These are phyloP conservation scores for Prunus salicina DNA, from an alignment of 306 rosid genomes.

Conservation along the genomic window DNA sequence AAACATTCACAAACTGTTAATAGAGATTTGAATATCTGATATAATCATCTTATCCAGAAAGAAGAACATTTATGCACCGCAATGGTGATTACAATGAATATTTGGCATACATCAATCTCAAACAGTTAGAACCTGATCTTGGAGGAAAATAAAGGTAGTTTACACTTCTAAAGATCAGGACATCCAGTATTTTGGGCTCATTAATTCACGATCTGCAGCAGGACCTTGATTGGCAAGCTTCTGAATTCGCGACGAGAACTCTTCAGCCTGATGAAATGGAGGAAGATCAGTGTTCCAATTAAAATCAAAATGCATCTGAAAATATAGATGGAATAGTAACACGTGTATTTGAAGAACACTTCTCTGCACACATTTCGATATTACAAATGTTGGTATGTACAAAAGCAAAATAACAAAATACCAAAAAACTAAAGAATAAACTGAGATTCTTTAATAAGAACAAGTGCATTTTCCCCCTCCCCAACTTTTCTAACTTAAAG, in stretches of 20 bases:
- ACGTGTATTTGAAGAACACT: neutral
- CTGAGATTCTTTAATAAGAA: no score
- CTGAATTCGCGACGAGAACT: conserved; percentile 86
- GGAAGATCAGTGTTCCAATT: conserved; percentile 26
- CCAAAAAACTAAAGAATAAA: no score
- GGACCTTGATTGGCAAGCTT: conserved; percentile 75
- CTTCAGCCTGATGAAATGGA: conserved; percentile 66
- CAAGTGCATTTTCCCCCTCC: no score
- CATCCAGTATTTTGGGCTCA: conserved; percentile 59
- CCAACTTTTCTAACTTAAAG: no score
- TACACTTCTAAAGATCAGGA: conserved; percentile 34
- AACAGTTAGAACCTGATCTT: neutral
- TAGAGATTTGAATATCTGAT: neutral
- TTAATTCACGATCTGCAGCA: conserved; percentile 54
- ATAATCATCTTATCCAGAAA: neutral
- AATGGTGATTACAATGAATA: neutral
- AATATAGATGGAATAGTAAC: neutral
- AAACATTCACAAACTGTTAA: neutral
- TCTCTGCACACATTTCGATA: neutral
- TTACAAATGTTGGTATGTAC: no score
- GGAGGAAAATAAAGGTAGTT: neutral
- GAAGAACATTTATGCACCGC: neutral
- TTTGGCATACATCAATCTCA: conserved; percentile 5
- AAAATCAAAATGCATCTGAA: neutral
- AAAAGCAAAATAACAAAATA: neutral